These are phyloP conservation scores for Cyphellophora europaea DNA, from an alignment of 2,329 filamentous ascomycete genomes.

Conservation along the genomic window DNA sequence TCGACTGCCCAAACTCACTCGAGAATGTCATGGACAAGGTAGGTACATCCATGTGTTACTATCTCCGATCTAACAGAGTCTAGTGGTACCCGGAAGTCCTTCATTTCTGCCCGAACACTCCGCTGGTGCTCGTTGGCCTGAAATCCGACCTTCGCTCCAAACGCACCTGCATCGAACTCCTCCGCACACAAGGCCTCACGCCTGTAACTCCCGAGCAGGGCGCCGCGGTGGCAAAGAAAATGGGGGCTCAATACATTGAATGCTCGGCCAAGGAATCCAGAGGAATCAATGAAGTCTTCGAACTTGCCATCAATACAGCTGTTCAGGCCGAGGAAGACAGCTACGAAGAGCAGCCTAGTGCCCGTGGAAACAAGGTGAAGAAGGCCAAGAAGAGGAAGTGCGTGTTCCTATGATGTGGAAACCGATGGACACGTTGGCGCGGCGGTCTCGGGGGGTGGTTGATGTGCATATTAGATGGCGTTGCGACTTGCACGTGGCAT, in stretches of 20 bases:
- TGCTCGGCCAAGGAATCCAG: constrained; percentile 97
- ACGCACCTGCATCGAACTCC: constrained; percentile 93
- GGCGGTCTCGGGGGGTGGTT: too few species aligned
- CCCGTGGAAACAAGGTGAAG: constrained; percentile 27
- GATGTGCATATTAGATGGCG: too few species aligned
- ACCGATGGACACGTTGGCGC: too few species aligned
- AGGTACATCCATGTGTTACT: constrained; percentile 20
- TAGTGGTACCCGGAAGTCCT: constrained; percentile 99
- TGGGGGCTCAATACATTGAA: constrained; percentile 94
- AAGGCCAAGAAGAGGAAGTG: constrained; percentile 82
- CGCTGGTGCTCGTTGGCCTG: constrained; percentile 87
- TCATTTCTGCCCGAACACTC: constrained; percentile 96
- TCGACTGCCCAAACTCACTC: constrained; percentile 94
- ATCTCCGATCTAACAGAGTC: constrained; percentile 8
- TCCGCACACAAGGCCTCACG: constrained; percentile 94
- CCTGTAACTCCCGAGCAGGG: constrained; percentile 91
- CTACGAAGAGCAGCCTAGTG: constrained; percentile 26
- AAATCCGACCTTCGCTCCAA: constrained; percentile 96
- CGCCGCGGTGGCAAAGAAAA: constrained; percentile 76
- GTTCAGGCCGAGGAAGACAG: constrained; percentile 68
- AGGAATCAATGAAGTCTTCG: constrained; percentile 94
- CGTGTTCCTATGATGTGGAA: constrained; percentile 56
- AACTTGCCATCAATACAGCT: constrained; percentile 79
- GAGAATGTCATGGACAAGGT: constrained; percentile 99
- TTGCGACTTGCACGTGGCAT: too few species aligned